A percentile compares a stretch with the other conserved stretches of the same genome.
Evolutionary conservation across 2,329 filamentous ascomycete genomes (phyloP).

Genomic region (Colletotrichum viniferum): DNA sequence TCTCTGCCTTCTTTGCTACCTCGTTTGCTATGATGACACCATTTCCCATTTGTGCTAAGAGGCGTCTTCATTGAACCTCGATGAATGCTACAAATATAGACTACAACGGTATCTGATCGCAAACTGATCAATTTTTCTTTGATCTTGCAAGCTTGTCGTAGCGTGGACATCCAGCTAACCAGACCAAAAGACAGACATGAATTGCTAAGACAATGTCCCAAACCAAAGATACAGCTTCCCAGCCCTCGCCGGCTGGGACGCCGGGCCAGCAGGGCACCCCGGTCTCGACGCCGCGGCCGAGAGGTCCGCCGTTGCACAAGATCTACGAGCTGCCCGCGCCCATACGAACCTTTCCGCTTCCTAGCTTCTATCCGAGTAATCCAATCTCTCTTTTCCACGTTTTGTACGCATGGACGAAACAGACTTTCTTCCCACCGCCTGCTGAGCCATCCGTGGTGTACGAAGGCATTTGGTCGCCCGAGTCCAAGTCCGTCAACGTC

Average conservation of each 20-base stretch:
- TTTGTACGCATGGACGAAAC: constrained; percentile 76
- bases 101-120: constrained; percentile 97
- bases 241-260: constrained; percentile 1
- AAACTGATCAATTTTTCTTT: constrained; percentile 20
- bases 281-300: constrained; percentile 26
- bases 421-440: constrained; percentile 70
- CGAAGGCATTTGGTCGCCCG: constrained; percentile 78
- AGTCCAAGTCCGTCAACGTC: constrained; percentile 84
- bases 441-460: constrained; percentile 70
- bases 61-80: constrained; percentile 62
- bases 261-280: constrained; percentile 23
- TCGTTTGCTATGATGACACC: constrained; percentile 63
- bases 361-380: constrained; percentile 88
- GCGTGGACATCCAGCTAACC: constrained; percentile 17
- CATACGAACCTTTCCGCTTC: constrained; percentile 81
- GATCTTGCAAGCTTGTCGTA: not conserved
- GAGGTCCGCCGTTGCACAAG: constrained; percentile 60
- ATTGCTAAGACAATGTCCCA: constrained; percentile 47
- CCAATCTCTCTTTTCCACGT: constrained; percentile 87
- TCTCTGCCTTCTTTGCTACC: constrained; percentile 22
- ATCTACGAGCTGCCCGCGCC: constrained; percentile 85
- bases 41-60: constrained; percentile 59
- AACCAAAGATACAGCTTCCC: constrained; percentile 25
- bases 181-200: constrained; percentile 51
- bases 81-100: constrained; percentile 75